Base-by-base conservation (phyloP, 306 rosid genomes). In the Heteromeles arbutifolia region DNA sequence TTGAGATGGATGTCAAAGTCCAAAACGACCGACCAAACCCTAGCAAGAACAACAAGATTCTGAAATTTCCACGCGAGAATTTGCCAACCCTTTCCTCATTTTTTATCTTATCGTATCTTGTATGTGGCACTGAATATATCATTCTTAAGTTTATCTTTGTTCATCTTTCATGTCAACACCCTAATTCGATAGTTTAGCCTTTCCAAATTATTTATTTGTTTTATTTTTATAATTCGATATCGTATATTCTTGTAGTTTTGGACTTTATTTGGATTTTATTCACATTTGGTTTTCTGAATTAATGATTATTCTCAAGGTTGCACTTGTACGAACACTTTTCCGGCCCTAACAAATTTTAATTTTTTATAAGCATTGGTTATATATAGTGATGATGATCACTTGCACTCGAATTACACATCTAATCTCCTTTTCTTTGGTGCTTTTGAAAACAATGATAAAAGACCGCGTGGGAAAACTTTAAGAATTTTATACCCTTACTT, bases 21-120 rank as follows among this genome's bases (percentile, higher is more conserved):
- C 70, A 66, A 66, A 21, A 44, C 32, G 41, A 69, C 59, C 59
- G 18, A 69, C 59, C 3, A 3, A 69, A 8, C 50, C 54, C 6
- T 15, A 15, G 25, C 58, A 44, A 69, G 41, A 69, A 45, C 73
- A 26, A 41, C 11, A 22, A 11, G 44, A 70, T 50, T 70, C 74
- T 70, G 21, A 28, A 28, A 26, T 19, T 8, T 70, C 74, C 1
- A 25, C 22, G 3, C 4, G 24, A 11, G 44, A 28, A 48, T 50
- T 28, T n/a, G 53, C 53, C 53, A 39, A 21, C 72, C 41, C n/a
- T 28, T 70, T 29, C 11, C 25, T 48, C 39, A 69, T 45, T 45
- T 63, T 44, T 66, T 62, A 66, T 76, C 79, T 24, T 67, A 76
- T 76, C 79, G 43, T 17, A 66, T 68, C 74, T 39, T 50, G 26